Evolutionary conservation across 176 grass and related monocot species (phyloP), one percentile per base, ranked within the genome.

Genomic region (Eleusine coracana): DNA sequence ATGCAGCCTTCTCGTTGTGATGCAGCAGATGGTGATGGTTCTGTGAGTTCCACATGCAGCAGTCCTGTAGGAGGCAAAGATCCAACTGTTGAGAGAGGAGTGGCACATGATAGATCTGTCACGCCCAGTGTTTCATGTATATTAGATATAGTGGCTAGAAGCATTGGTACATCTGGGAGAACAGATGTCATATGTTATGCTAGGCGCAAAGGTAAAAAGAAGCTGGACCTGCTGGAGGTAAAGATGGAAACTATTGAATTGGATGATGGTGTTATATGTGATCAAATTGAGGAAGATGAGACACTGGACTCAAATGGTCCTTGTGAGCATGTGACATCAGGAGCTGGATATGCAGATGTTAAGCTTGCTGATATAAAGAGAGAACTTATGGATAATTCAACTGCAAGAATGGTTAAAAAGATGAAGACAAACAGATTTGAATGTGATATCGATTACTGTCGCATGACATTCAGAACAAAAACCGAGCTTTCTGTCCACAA

Each of bases 141-240:
- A 45, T 78, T 79, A 52, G 77, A 77, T 48, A 18, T 75, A 72
- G 17, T 78, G 27, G 75, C 82, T 85, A 70, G 87, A 82, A 86
- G 81, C 46, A 74, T 91, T 58, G 75, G 75, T 56, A 77, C 64
- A 52, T 84, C 93, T 70, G 60, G 66, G 29, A 95, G 93, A 86
- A 72, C 54, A 31, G 90, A 79, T 92, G 70, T 95, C 27, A 90
- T 95, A 79, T 91, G 86, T 71, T 95, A 95, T 90, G 85, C 86
- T 71, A 95, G 93, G 76, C 82, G 89, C 72, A 74, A 29, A 66
- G 88, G 83, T 56, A 92, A 95, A 87, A 88, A 85, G 81, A 92
- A 90, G 52, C 14, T 61, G 60, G 85, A 88, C 16, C 40, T 83
- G 58, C 48, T 34, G 42, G 75, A 79, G 15, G 48, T 80, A 45